phyloP scores from a whole-genome alignment of 208 protist genomes.

The Leishmania arabica region DNA sequence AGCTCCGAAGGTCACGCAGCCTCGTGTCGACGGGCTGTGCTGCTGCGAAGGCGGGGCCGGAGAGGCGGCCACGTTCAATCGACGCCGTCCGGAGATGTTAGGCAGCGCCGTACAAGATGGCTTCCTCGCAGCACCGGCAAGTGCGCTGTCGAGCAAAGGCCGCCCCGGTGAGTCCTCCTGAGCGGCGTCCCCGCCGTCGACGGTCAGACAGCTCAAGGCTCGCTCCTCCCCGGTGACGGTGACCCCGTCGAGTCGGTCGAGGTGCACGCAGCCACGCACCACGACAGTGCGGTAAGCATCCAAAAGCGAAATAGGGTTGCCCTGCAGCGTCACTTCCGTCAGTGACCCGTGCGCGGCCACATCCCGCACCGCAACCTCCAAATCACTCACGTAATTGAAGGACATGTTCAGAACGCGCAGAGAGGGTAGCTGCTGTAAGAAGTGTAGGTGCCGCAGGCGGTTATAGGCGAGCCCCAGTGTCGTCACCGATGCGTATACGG shows the following conservation, averaged over 20 bases:
- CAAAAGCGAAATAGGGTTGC: slow-evolving; percentile 69
- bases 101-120: not conserved
- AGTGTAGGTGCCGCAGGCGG: slow-evolving; percentile 40
- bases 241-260: slow-evolving; percentile 65
- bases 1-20: not conserved
- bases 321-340: slow-evolving; percentile 60
- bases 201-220: slow-evolving; percentile 9
- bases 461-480: slow-evolving; percentile 76
- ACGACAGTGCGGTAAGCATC: slow-evolving; percentile 65
- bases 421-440: slow-evolving; percentile 50
- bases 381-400: slow-evolving; percentile 56
- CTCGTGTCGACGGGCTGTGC: not conserved
- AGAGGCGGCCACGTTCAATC: not conserved
- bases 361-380: slow-evolving; percentile 37
- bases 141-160: not conserved
- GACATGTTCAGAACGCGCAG: slow-evolving; percentile 72
- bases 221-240: slow-evolving; percentile 48
- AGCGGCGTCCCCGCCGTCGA: not conserved
- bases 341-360: slow-evolving; percentile 47
- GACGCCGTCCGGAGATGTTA: not conserved
- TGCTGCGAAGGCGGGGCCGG: not conserved
- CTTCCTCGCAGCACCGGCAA: not conserved
- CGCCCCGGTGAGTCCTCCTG: not conserved
- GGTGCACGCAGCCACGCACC: slow-evolving; percentile 39
- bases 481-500: slow-evolving; percentile 31